These are phyloP conservation scores for Penicillium steckii DNA, from an alignment of 495 filamentous ascomycete species.

Conservation along the genomic window DNA sequence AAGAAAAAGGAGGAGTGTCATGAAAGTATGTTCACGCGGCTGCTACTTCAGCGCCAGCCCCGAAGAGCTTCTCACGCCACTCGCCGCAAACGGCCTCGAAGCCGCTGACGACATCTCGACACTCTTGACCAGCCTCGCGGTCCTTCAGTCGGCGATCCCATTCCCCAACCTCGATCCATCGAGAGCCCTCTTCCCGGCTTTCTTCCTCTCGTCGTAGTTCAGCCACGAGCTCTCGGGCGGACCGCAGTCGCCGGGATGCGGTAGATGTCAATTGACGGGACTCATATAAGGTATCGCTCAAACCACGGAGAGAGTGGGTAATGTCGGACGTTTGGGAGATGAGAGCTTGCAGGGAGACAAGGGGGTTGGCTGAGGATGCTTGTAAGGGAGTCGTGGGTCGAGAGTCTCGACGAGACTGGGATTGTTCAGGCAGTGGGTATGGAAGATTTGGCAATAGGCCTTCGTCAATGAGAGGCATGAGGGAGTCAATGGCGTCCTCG, in stretches of 20 bases:
- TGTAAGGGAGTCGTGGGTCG: constrained; percentile 36
- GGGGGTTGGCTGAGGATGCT: constrained; percentile 35
- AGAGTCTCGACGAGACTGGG: constrained; percentile 49
- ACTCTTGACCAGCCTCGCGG: constrained; percentile 76
- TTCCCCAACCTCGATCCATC: constrained; percentile 75
- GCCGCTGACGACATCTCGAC: constrained; percentile 81
- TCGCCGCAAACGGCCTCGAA: constrained; percentile 83
- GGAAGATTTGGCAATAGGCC: constrained; percentile 47
- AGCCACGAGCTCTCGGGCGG: constrained; percentile 74
- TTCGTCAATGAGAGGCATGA: constrained; percentile 64
- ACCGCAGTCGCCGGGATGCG: constrained; percentile 71
- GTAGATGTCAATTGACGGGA: constrained; percentile 80
- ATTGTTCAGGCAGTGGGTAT: constrained; percentile 51
- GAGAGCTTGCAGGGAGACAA: constrained; percentile 54
- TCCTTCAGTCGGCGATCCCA: constrained; percentile 74
- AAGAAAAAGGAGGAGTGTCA: not conserved
- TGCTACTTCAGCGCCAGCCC: constrained; percentile 36
- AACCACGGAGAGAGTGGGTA: constrained; percentile 72
- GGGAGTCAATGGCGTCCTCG: constrained; percentile 63
- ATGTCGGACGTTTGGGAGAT: constrained; percentile 69
- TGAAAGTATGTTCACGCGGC: constrained; percentile 28
- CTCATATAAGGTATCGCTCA: constrained; percentile 94
- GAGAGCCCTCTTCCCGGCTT: constrained; percentile 71
- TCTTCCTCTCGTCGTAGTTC: constrained; percentile 84
- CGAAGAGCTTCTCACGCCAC: constrained; percentile 57